Conservation (phyloP, 1,284 basidiomycete species). For the Papiliotrema nemorosa region DNA sequence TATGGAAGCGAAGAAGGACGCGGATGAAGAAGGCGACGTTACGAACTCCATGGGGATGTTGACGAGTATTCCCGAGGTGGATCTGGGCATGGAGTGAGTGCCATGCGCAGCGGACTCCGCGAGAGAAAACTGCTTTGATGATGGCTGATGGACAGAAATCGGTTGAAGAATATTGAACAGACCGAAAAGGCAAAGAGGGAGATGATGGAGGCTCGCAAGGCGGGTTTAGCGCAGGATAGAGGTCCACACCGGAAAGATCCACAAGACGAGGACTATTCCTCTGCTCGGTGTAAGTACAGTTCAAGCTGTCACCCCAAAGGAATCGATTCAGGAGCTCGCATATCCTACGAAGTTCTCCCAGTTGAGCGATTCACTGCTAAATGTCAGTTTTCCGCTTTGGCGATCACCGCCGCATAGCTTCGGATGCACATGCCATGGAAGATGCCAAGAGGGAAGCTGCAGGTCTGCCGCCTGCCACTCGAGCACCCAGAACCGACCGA, state of each 20-base stretch:
- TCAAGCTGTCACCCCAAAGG: neutral
- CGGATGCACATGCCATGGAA: slow-evolving; percentile 77
- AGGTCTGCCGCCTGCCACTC: slow-evolving; percentile 58
- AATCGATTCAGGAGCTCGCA: neutral
- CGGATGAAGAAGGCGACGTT: slow-evolving; percentile 78
- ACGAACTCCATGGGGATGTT: slow-evolving; percentile 91
- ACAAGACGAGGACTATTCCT: slow-evolving; percentile 64
- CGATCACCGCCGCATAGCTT: slow-evolving; percentile 64
- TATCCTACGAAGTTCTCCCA: neutral
- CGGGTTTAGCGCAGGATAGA: slow-evolving; percentile 4
- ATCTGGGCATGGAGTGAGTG: slow-evolving; percentile 93
- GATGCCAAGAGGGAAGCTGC: slow-evolving; percentile 79
- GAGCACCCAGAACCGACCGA: slow-evolving; percentile 20
- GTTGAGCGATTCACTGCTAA: neutral
- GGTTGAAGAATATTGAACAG: slow-evolving; percentile 91
- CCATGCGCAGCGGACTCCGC: neutral
- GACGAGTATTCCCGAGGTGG: slow-evolving; percentile 93
- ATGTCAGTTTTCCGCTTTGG: slow-evolving; percentile 77
- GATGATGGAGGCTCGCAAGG: slow-evolving; percentile 69
- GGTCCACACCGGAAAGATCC: slow-evolving; percentile 48
- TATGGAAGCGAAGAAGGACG: slow-evolving; percentile 27
- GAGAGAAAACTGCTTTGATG: neutral
- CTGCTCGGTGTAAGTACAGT: slow-evolving; percentile 68
- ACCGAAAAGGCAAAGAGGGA: slow-evolving; percentile 91
- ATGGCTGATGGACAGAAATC: slow-evolving; percentile 57